Evolutionary conservation across 2,329 filamentous ascomycete species (phyloP), one percentile per base, ranked within the genome.

Genomic region (Arthrobotrys musiformis): DNA sequence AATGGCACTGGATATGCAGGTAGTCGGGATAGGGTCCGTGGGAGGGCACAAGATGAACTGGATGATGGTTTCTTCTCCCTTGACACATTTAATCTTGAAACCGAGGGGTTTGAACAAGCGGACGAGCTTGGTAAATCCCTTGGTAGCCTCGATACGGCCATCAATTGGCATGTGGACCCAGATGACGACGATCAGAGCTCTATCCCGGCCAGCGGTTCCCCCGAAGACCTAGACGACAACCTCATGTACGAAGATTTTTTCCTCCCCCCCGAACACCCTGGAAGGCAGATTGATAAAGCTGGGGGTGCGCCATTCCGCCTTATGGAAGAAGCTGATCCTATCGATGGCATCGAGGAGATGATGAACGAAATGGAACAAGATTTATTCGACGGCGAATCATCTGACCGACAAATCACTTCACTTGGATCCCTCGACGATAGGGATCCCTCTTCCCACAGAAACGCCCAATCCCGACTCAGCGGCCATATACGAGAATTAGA

Each of bases 31-130:
- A 44, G 5, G 37, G 1, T 6, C 13, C 58, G 37, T 19, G 11
- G 9, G 28, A 52, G 68, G 46, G 62, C 5, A 13, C 46, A 61
- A 35, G 81, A 6, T 4, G 82, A 93, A 93, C 5, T 99, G 33
- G 98, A 99, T 81, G 95, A 99, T 82, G 94, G 93, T 4, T 99
- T 99, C 85, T 99, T 99, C 85, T 97, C 93, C 15, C 94, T 99
- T 81, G 94, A 98, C 81, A 90, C 96, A 75, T 99, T 99, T 88
- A 99, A 99, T 86, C 93, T 91, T 82, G 92, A 96, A 82, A 93
- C 93, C 1, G 93, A 97, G 81, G 91, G 91, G 82, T 90, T 97
- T 58, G 95, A 99, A 83, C 90, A 92, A 79, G 91, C 93, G 83
- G 94, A 98, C 83, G 88, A 89, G 28, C 60, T 78, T 9, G 79